Evolutionary conservation across 2,329 filamentous ascomycete genomes (phyloP), one percentile per base, ranked within the genome.

Genomic region (Ascochyta koolunga): DNA sequence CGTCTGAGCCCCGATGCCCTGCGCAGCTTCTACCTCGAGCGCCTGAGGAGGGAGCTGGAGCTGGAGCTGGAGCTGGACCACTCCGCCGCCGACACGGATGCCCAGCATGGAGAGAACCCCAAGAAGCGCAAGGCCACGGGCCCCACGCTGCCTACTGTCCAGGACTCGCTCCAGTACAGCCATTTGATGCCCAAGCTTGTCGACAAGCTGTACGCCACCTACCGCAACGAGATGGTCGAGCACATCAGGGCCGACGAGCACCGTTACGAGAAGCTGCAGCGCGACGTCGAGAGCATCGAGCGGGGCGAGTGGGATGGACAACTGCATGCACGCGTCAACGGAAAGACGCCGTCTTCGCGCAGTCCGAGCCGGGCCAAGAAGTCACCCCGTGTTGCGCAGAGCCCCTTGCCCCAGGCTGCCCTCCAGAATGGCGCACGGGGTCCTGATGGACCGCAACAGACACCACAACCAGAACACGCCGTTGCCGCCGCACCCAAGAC

Each of bases 1-100:
- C 86, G 93, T 58, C 78, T 98, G 71, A 89, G 82, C 41, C 86
- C 92, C 7, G 89, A 93, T 74, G 85, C 91, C 37, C 80, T 98
- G 62, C 86, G 90, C 74, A 84, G 89, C 68, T 82, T 95, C 46
- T 97, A 96, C 73, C 78, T 92, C 62, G 83, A 85, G 53, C 78
- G 96, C 54, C 76, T 97, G 71, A 85, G 85, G 62, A 89, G 96
- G 62, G 91, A 95, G 73, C 75, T 87, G 60, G 73, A 71, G 49
- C 18, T 47, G n/a, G 47, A 56, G 24, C 75, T 87, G 60, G 73
- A 71, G 49, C 18, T 47, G n/a, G 47, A 56, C 25, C 47, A 47
- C 22, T 4, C 27, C 27, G 27, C 27, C 27, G 9, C 50, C 41
- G 83, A 88, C 58, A 80, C 79, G 49, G 60, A 55, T 60, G 38